Percentiles rank a stretch among this genome's conserved stretches.
phyloP scores from a whole-genome alignment of 352 stramenopile species.

The Thalassiosira hispida region DNA sequence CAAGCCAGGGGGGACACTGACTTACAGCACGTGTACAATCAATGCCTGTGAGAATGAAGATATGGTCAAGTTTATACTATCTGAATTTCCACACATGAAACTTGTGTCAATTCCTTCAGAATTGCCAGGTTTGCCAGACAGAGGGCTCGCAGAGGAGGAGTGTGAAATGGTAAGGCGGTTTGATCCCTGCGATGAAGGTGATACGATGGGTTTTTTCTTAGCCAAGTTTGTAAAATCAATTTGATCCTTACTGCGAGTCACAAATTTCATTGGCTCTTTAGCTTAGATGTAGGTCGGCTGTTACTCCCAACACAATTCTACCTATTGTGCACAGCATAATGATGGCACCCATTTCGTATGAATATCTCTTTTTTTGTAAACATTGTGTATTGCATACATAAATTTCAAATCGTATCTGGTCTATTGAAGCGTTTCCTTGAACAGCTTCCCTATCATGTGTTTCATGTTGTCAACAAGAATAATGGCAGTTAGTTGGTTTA shows the following conservation, averaged over 20 bases:
- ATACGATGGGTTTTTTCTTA: slow-evolving; percentile 95
- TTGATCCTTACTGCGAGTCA: not conserved
- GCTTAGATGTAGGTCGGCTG: no score
- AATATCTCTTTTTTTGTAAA: no score
- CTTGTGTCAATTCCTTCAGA: slow-evolving; percentile 81
- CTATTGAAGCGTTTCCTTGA: slow-evolving; percentile 39
- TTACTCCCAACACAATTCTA: no score
- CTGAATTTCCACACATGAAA: slow-evolving; percentile 87
- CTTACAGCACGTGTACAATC: slow-evolving; percentile 95
- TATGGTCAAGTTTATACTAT: slow-evolving; percentile 90
- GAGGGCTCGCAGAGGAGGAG: slow-evolving; percentile 86
- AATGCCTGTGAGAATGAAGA: slow-evolving; percentile 92
- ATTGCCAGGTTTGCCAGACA: slow-evolving; percentile 84
- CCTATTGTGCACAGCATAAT: no score
- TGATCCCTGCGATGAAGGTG: slow-evolving; percentile 87
- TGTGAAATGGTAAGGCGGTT: slow-evolving; percentile 88
- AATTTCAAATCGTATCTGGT: no score
- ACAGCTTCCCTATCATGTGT: slow-evolving; percentile 32
- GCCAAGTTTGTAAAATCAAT: slow-evolving; percentile 89
- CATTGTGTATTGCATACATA: no score
- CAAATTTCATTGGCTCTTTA: not conserved
- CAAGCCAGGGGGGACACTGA: slow-evolving; percentile 88
- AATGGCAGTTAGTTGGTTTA: not conserved
- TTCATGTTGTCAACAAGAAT: not conserved
- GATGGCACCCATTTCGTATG: no score